These are phyloP conservation scores for Pseudovirgaria hyperparasitica DNA, from an alignment of 2,329 filamentous ascomycete genomes.

Conservation along the genomic window DNA sequence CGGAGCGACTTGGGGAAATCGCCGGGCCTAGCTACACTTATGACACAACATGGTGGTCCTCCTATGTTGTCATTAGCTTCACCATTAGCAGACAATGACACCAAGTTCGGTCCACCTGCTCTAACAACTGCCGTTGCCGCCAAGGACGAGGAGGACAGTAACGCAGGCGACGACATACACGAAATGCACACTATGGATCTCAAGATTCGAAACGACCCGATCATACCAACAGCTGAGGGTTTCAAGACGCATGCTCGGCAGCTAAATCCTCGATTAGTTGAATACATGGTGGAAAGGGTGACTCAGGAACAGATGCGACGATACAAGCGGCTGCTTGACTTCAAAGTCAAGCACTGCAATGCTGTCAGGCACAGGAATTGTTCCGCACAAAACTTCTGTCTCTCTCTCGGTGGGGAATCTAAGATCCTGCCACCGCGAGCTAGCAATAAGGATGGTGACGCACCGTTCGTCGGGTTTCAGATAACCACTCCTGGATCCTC, in stretches of 20 bases:
- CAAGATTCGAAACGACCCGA: constrained; percentile 49
- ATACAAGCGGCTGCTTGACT: constrained; percentile 63
- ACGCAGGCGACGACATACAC: constrained; percentile 28
- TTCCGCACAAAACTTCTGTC: constrained; percentile 48
- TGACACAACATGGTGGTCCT: constrained; percentile 44
- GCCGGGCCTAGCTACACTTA: constrained; percentile 38
- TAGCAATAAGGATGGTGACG: constrained; percentile 47
- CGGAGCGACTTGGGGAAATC: constrained; percentile 42
- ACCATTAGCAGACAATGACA: constrained; percentile 26
- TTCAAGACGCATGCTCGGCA: constrained; percentile 63
- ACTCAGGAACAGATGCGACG: constrained; percentile 67
- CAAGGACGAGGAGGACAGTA: constrained; percentile 24
- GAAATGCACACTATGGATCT: constrained; percentile 49
- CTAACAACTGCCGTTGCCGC: too few relatives aligned
- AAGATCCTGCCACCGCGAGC: constrained; percentile 47
- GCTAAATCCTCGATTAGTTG: constrained; percentile 60
- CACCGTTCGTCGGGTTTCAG: constrained; percentile 40
- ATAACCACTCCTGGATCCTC: constrained; percentile 42
- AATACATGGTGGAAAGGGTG: constrained; percentile 64
- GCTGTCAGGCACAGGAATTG: constrained; percentile 47
- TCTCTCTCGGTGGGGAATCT: constrained; percentile 53
- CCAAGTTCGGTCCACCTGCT: too few relatives aligned
- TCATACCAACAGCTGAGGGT: constrained; percentile 60
- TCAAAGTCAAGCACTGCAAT: constrained; percentile 56
- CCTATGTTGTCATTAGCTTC: constrained; percentile 43